phyloP scores from a whole-genome alignment of 495 filamentous ascomycete species.

The Aspergillus cristatus region DNA sequence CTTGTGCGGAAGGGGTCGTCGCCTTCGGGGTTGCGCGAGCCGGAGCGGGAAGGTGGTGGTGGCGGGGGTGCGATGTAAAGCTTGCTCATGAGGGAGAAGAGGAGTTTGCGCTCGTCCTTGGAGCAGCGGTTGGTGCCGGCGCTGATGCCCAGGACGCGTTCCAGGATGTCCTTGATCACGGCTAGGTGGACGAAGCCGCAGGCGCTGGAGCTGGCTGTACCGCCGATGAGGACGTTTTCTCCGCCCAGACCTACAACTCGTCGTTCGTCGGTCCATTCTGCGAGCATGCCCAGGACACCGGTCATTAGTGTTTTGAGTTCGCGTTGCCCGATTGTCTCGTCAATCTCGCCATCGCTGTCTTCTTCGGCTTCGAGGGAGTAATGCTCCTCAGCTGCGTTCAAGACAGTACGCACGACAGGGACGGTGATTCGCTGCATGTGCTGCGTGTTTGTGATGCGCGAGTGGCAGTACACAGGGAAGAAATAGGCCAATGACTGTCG shows the following conservation, averaged over 20 bases:
- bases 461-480: conserved; percentile 90
- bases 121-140: conserved; percentile 29
- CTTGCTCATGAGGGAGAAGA: conserved; percentile 72
- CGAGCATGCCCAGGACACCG: conserved; percentile 67
- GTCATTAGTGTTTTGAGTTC: conserved; percentile 73
- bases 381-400: conserved; percentile 40
- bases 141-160: conserved; percentile 24
- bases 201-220: conserved; percentile 40
- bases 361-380: conserved; percentile 46
- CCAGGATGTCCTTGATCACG: conserved; percentile 26
- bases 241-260: conserved; percentile 66
- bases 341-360: conserved; percentile 44
- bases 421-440: conserved; percentile 65
- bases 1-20: conserved; percentile 34
- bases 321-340: conserved; percentile 62
- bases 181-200: conserved; percentile 46
- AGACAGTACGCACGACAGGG: conserved; percentile 55
- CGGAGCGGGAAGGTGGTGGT: conserved; percentile 19
- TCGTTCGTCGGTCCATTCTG: conserved; percentile 94
- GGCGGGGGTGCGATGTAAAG: conserved; percentile 60
- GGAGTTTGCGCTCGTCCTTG: conserved; percentile 78
- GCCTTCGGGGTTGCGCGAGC: conserved; percentile 32
- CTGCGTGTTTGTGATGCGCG: conserved; percentile 64
- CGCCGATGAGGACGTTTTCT: conserved; percentile 41
- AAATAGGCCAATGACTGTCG: conserved; percentile 90